Evolutionary conservation across 352 stramenopile species (phyloP).

Genomic region (Phytophthora sansomeana): DNA sequence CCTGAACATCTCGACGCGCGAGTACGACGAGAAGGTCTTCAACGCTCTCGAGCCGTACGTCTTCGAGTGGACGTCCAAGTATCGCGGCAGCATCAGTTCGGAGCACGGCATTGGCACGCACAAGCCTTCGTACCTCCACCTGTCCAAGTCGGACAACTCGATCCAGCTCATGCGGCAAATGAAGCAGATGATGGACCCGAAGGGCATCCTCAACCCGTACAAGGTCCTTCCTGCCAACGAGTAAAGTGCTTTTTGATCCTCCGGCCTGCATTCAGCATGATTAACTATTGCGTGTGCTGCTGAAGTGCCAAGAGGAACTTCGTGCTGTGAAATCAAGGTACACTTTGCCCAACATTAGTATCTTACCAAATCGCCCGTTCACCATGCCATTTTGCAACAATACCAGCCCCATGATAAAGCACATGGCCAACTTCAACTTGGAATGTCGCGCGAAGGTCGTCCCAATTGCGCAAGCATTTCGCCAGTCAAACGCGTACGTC

Average conservation of each 20-base stretch:
- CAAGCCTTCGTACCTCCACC: conserved; percentile 90
- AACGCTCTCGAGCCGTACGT: conserved; percentile 77
- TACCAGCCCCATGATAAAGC: background rate
- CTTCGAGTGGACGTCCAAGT: conserved; percentile 84
- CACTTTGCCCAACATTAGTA: background rate
- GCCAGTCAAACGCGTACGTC: conserved; percentile 16
- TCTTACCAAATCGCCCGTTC: background rate
- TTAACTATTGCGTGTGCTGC: background rate
- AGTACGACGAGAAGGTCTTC: conserved; percentile 75
- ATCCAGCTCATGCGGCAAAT: conserved; percentile 94
- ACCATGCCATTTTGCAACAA: too few relatives aligned
- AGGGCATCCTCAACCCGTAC: conserved; percentile 97
- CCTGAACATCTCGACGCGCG: conserved; percentile 92
- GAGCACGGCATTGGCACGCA: conserved; percentile 97
- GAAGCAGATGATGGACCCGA: conserved; percentile 96
- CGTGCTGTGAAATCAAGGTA: background rate
- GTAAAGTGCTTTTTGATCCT: conserved; percentile 9
- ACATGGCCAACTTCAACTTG: conserved; percentile 15
- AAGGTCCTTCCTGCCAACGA: conserved; percentile 85
- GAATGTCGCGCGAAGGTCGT: conserved; percentile 7
- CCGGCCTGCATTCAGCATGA: background rate
- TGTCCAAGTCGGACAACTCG: conserved; percentile 84
- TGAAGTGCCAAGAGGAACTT: background rate
- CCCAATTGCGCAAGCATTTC: conserved; percentile 19
- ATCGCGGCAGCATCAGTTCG: conserved; percentile 95